Percentiles rank a stretch among this genome's conserved stretches.
These are phyloP conservation scores for Salinomyces thailandicus DNA, from an alignment of 2,329 filamentous ascomycete genomes.

Conservation along the genomic window DNA sequence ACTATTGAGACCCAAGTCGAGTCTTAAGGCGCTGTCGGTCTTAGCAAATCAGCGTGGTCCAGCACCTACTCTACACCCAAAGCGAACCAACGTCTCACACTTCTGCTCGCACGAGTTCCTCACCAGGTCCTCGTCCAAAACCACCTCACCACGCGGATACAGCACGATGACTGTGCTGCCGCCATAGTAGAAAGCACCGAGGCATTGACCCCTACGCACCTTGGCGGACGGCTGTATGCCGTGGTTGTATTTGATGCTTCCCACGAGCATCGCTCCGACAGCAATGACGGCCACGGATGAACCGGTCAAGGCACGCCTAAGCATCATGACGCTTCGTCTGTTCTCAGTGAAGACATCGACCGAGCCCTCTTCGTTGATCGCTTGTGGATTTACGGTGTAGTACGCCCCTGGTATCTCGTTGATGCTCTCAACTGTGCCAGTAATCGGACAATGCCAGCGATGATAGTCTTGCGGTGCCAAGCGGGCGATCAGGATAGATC, in stretches of 20 bases:
- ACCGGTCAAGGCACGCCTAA: constrained; percentile 22
- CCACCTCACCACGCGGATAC: constrained; percentile 28
- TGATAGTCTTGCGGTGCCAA: constrained; percentile 35
- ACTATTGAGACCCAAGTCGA: no score
- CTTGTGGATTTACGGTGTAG: constrained; percentile 35
- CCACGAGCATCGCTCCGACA: constrained; percentile 36
- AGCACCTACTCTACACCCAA: constrained; percentile 28
- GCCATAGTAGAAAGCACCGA: constrained; percentile 34
- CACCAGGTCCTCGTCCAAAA: constrained; percentile 31
- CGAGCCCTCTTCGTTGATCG: constrained; percentile 30
- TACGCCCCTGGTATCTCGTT: constrained; percentile 31
- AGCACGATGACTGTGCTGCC: constrained; percentile 35
- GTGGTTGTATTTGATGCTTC: constrained; percentile 31
- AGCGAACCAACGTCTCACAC: constrained; percentile 32
- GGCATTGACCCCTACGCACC: constrained; percentile 30
- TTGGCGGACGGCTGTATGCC: constrained; percentile 26
- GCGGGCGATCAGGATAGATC: constrained; percentile 30
- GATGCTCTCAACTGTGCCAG: constrained; percentile 15
- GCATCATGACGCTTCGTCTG: constrained; percentile 30
- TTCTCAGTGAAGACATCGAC: constrained; percentile 38
- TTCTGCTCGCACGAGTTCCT: constrained; percentile 26
- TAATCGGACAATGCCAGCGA: constrained; percentile 20
- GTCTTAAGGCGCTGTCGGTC: no score
- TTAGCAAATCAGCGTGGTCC: constrained; percentile 6
- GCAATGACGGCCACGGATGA: constrained; percentile 29